Evolutionary conservation across 2,329 filamentous ascomycete genomes (phyloP).

Genomic region (Diaporthe sp.): DNA sequence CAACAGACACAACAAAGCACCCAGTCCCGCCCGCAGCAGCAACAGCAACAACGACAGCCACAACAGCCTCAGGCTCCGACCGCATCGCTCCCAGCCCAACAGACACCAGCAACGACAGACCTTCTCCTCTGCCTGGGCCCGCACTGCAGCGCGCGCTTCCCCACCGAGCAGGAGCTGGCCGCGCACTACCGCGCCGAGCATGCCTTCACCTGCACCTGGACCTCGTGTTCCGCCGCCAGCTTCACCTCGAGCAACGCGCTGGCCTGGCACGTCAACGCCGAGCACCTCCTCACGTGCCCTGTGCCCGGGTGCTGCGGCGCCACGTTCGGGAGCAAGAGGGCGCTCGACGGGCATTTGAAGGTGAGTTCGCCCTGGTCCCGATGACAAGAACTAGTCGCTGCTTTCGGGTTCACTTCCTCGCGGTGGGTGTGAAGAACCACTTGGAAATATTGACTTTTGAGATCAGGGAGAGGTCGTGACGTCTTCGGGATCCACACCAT

Average conservation of each 20-base stretch:
- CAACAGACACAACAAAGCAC: not conserved
- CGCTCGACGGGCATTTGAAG: conserved; percentile 55
- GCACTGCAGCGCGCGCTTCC: conserved; percentile 35
- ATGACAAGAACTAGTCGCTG: too few relatives aligned
- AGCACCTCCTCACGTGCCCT: conserved; percentile 60
- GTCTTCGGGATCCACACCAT: not conserved
- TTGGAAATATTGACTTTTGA: not conserved
- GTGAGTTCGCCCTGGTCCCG: not conserved
- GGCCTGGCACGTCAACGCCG: conserved; percentile 59
- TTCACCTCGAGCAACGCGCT: conserved; percentile 57
- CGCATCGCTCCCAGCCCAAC: not conserved
- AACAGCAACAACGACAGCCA: not conserved
- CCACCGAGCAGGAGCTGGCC: conserved; percentile 26
- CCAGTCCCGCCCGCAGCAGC: not conserved
- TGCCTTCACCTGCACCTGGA: conserved; percentile 57
- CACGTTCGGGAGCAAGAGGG: conserved; percentile 52
- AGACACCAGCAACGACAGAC: not conserved
- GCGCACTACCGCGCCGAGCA: conserved; percentile 47
- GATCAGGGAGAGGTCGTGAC: not conserved
- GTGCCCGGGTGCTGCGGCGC: conserved; percentile 55
- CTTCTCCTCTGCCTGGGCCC: conserved; percentile 37
- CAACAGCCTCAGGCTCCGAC: not conserved
- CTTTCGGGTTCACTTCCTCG: not conserved
- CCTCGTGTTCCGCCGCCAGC: conserved; percentile 52
- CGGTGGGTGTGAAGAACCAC: too few relatives aligned